Base-by-base conservation (phyloP, 2,329 filamentous ascomycete species). In the Clonostachys chloroleuca region DNA sequence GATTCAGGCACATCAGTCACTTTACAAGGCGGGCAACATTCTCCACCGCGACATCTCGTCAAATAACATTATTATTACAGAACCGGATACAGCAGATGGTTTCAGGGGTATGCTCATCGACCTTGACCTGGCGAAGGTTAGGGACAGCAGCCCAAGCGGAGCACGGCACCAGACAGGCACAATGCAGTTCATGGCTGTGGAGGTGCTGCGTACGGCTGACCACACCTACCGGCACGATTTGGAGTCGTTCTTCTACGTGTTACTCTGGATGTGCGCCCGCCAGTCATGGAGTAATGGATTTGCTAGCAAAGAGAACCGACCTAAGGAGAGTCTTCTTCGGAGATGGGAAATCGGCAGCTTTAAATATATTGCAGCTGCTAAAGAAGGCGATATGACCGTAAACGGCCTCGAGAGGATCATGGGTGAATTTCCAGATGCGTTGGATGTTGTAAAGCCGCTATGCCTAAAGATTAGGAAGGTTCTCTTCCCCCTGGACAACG, bases 1-100 rank as follows among this genome's bases (percentile, higher is more conserved):
- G 13, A 60, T 70, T 44, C 63, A 52, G n/a, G 65, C 56, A n/a
- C 60, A 70, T 45, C 55, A 49, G n/a, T 66, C 59, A 14, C 53
- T 72, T 0, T 62, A 63, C 33, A 12, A 55, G 1, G 47, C 61
- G 6, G 58, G 60, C 12, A 55, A 57, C 6, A 65, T 70, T 45
- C 58, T 70, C 9, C 60, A 71, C 48, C 54, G 54, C 34, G 61
- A 70, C 36, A 61, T 72, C 13, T 70, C 61, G 0, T 51, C 60
- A 33, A 63, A 64, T 42, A 69, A 68, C 49, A 65, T 68, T 41
- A 66, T 68, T 48, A 65, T 69, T 9, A 63, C 58, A 8, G 43
- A 55, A n/a, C 36, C 44, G 9, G 13, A 45, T 12, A 17, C 47
- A 30, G 34, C 43, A 35, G 51, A 45, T 44, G 53, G 53, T 34